phyloP scores from a whole-genome alignment of 2,329 filamentous ascomycete genomes.

The Bimuria novae-zelandiae region DNA sequence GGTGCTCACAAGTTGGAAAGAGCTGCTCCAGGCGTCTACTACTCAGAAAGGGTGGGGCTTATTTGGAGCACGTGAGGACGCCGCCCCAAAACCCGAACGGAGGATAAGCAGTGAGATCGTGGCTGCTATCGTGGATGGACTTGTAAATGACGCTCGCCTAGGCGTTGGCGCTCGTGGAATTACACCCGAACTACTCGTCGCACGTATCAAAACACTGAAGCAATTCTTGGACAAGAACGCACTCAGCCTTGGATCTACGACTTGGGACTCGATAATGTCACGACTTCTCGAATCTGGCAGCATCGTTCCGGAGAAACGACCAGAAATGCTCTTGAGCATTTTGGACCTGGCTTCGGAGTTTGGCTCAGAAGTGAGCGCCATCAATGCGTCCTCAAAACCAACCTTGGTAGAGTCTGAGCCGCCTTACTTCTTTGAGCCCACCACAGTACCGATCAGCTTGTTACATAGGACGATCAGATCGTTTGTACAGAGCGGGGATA shows the following conservation, averaged over 20 bases:
- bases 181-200: constrained; percentile 39
- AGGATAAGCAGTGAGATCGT: constrained; percentile 65
- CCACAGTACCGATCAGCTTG: constrained; percentile 48
- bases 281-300: constrained; percentile 57
- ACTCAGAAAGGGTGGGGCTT: constrained; percentile 30
- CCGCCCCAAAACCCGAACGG: constrained; percentile 29
- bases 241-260: constrained; percentile 47
- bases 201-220: constrained; percentile 43
- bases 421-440: constrained; percentile 52
- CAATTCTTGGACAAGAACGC: constrained; percentile 43
- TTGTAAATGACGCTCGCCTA: constrained; percentile 52
- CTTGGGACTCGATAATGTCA: constrained; percentile 53
- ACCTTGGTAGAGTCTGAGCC: constrained; percentile 21
- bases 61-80: constrained; percentile 24
- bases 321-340: constrained; percentile 48
- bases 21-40: too few relatives aligned
- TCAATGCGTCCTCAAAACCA: constrained; percentile 39
- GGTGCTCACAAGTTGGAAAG: constrained; percentile 49
- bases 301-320: constrained; percentile 51
- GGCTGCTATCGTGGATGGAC: constrained; percentile 58
- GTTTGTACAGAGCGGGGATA: constrained; percentile 46
- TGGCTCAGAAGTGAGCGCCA: constrained; percentile 46
- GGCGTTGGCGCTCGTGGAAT: constrained; percentile 50
- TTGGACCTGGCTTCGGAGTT: constrained; percentile 48
- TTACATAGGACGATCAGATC: constrained; percentile 50